Evolutionary conservation across 2,329 filamentous ascomycete species (phyloP).

Genomic region (Aspergillus tanneri): DNA sequence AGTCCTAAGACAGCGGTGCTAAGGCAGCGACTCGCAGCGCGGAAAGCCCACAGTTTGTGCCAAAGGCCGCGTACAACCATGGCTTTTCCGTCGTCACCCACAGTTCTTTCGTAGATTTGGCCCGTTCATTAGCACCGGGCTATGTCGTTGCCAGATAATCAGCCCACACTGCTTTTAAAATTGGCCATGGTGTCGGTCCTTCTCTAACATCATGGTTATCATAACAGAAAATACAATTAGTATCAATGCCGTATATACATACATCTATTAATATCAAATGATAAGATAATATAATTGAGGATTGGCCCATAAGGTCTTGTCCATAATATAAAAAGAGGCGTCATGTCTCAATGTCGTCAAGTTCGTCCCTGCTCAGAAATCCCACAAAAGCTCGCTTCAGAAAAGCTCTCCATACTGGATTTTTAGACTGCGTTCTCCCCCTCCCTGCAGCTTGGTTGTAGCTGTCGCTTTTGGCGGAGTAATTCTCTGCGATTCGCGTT

Average conservation of each 20-base stretch:
- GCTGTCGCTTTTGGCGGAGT: slow-evolving; percentile 23
- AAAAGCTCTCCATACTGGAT: slow-evolving; percentile 76
- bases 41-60: too few relatives aligned
- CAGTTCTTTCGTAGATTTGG: too few relatives aligned
- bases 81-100: too few relatives aligned
- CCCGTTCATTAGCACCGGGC: too few relatives aligned
- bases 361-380: slow-evolving; percentile 65
- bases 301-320: neutral
- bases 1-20: too few relatives aligned
- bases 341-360: slow-evolving; percentile 44
- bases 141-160: too few relatives aligned
- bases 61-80: too few relatives aligned
- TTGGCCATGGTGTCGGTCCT: neutral
- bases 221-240: neutral
- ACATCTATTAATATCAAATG: neutral
- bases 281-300: neutral
- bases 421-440: slow-evolving; percentile 43
- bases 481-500: slow-evolving; percentile 65
- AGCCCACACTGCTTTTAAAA: too few relatives aligned
- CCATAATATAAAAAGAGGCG: neutral
- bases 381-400: slow-evolving; percentile 76
- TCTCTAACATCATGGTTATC: neutral
- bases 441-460: slow-evolving; percentile 24
- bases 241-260: neutral
- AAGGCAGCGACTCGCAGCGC: too few relatives aligned